Evolutionary conservation across 2,329 filamentous ascomycete genomes (phyloP).

Genomic region (Colletotrichum brevisporum): DNA sequence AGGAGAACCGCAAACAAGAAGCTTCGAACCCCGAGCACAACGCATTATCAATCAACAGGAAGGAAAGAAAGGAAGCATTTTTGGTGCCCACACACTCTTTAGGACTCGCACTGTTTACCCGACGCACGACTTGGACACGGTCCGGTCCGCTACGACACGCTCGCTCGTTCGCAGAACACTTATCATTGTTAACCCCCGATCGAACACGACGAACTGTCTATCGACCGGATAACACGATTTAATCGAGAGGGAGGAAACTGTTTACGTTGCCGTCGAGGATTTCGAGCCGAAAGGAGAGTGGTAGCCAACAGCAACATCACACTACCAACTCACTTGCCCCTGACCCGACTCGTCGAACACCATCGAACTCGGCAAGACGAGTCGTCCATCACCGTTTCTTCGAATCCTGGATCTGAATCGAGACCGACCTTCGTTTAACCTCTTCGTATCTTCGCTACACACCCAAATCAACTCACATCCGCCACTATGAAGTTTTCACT

Average conservation of each 20-base stretch:
- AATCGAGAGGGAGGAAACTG: constrained; percentile 14
- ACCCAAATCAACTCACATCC: neutral
- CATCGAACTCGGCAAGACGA: constrained; percentile 7
- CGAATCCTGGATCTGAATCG: constrained; percentile 25
- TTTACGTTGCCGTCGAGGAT: constrained; percentile 3
- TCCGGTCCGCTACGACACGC: constrained; percentile 28
- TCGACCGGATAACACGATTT: constrained; percentile 15
- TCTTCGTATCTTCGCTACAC: constrained; percentile 23
- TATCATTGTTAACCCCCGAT: constrained; percentile 18
- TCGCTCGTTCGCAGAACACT: constrained; percentile 26
- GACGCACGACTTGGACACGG: constrained; percentile 32
- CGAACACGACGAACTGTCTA: constrained; percentile 13
- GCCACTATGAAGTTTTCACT: constrained; percentile 35
- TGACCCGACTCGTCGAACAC: neutral
- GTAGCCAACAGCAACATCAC: constrained; percentile 7
- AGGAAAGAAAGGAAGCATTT: constrained; percentile 12
- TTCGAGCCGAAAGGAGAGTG: constrained; percentile 7
- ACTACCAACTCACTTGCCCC: constrained; percentile 2
- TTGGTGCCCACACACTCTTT: constrained; percentile 38
- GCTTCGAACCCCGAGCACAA: constrained; percentile 3
- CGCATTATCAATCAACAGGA: neutral
- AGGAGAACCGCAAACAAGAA: neutral
- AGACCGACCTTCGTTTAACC: constrained; percentile 16
- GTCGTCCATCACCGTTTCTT: constrained; percentile 14
- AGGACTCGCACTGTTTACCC: constrained; percentile 33